Evolutionary conservation across 2,329 filamentous ascomycete species (phyloP), one percentile per base, ranked within the genome.

Genomic region (Clarireedia homoeocarpa): DNA sequence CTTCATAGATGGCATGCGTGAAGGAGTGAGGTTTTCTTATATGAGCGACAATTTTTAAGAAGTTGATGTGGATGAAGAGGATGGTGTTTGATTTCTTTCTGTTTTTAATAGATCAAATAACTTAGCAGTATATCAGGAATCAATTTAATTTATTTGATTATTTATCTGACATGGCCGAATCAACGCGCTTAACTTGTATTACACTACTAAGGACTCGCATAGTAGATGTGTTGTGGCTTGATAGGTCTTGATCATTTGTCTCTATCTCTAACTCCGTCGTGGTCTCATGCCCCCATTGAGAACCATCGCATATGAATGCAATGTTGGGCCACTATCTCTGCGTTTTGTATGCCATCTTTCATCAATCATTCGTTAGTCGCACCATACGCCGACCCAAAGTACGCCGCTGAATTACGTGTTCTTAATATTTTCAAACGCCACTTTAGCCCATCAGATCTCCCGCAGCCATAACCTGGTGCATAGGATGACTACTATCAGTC

Each of bases 401-500:
- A 17, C 39, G 53, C 47, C 53, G 39, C 23, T 36, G 5, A 38
- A 42, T 38, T 14, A 23, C 23, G 12, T 4, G 20, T 15, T 17
- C 15, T 26, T 34, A 14, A 36, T 6, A 23, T 6, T 23, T 10
- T 2, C 7, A 17, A 20, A 17, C 38, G 34, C 24, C 23, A 15
- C 34, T 53, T 48, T 50, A 59, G 24, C 30, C 42, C 47, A 59
- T 50, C 17, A 61, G 46, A 51, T 61, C 59, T 20, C 59, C 59
- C 46, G 42, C 59, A 38, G 50, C 45, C 45, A 57, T 52, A 30
- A 52, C 46, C 5, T 61, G 54, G 50, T 54, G 51, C 44, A 57
- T 49, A 30, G 46, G 47, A 26, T 55, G 53, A 9, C 12, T 9
- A 12, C 14, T 20, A 14, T 52, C 50, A 10, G 15, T 34, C 50